These are phyloP conservation scores for Skeletonema tropicum DNA, from an alignment of 108 stramenopile genomes.

Conservation along the genomic window DNA sequence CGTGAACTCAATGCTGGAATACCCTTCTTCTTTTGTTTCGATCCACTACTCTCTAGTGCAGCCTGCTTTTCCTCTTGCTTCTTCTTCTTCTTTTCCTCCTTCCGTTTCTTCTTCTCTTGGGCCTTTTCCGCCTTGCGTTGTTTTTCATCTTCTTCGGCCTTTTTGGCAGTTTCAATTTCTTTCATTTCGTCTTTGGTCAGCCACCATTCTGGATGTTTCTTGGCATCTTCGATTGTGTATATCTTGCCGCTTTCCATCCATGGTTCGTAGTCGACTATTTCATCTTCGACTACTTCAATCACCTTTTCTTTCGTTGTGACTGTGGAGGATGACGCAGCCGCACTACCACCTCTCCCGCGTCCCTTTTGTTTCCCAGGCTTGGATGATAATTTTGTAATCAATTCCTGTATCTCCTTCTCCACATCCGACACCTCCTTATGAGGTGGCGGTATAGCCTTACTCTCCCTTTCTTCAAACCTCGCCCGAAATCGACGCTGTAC, in stretches of 20 bases:
- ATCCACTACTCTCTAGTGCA: constrained; percentile 6
- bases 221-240: constrained; percentile 57
- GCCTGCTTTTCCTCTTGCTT: constrained; percentile 34
- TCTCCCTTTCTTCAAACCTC: constrained; percentile 63
- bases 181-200: constrained; percentile 61
- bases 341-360: constrained; percentile 16
- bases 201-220: constrained; percentile 83
- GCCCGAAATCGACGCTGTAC: constrained; percentile 78
- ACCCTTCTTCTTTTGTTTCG: constrained; percentile 15
- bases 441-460: constrained; percentile 63
- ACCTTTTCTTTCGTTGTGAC: constrained; percentile 55
- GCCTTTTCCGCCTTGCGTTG: constrained; percentile 32
- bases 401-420: constrained; percentile 65
- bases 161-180: constrained; percentile 42
- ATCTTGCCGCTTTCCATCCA: constrained; percentile 81
- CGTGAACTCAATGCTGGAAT: constrained; percentile 17
- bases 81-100: constrained; percentile 44
- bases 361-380: constrained; percentile 12
- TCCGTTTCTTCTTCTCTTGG: constrained; percentile 14
- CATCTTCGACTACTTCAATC: constrained; percentile 83
- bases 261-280: constrained; percentile 82
- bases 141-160: constrained; percentile 14
- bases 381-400: constrained; percentile 67
- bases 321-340: constrained; percentile 16
- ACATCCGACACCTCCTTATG: constrained; percentile 65